These are phyloP conservation scores for Populus davidiana DNA, from an alignment of 345 rosid species.

Conservation along the genomic window DNA sequence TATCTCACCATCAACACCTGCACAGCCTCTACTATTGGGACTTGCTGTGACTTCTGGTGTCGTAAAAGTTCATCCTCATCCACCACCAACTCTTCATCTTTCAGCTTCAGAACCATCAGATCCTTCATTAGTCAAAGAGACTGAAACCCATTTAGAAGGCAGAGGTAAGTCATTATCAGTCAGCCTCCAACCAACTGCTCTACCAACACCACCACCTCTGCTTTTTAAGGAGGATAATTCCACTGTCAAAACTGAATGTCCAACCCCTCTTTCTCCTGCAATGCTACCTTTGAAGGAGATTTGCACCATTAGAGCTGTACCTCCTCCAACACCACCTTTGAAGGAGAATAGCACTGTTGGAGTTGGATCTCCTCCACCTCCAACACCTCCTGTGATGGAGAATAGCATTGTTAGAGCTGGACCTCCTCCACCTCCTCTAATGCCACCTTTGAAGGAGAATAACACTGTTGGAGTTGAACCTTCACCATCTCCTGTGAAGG, in stretches of 20 bases:
- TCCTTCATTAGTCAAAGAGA: slow-evolving; percentile 11
- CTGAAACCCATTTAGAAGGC: slow-evolving; percentile 11
- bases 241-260: background rate
- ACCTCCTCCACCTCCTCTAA: slow-evolving; percentile 1
- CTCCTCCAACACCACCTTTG: slow-evolving; percentile 24
- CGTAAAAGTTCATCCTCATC: slow-evolving; percentile 16
- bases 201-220: background rate
- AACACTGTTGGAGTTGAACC: background rate
- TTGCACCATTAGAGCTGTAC: background rate
- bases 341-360: slow-evolving; percentile 22
- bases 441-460: background rate
- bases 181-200: slow-evolving; percentile 11
- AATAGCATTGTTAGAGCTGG: background rate
- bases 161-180: slow-evolving; percentile 10
- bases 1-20: slow-evolving; percentile 34
- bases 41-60: slow-evolving; percentile 16
- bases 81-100: slow-evolving; percentile 21
- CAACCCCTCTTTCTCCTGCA: slow-evolving; percentile 23
- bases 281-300: slow-evolving; percentile 10
- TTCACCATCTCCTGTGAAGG: slow-evolving; percentile 8
- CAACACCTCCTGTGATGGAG: slow-evolving; percentile 5
- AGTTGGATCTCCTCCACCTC: slow-evolving; percentile 12
- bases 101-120: slow-evolving; percentile 14
- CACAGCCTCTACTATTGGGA: slow-evolving; percentile 25
- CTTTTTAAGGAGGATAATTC: slow-evolving; percentile 1